A percentile compares a stretch with the other conserved stretches of the same genome.
These are phyloP conservation scores for Malassezia psittaci DNA, from an alignment of 1,284 basidiomycete species.

Conservation along the genomic window DNA sequence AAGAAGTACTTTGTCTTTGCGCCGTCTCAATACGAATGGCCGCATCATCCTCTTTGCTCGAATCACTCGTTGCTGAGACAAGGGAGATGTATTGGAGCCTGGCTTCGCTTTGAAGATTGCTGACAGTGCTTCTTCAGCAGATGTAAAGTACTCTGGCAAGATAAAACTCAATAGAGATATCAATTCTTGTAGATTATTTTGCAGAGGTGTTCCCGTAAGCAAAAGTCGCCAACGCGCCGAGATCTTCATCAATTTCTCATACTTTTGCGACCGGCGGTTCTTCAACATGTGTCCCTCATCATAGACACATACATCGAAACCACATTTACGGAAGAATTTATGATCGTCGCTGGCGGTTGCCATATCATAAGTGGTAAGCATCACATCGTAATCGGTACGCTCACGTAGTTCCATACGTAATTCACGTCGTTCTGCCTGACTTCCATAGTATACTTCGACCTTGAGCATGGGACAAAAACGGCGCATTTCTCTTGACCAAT, in stretches of 20 bases:
- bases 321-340: constrained; percentile 71
- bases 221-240: constrained; percentile 79
- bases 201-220: constrained; percentile 89
- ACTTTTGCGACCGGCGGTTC: constrained; percentile 90
- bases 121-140: constrained; percentile 64
- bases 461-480: constrained; percentile 73
- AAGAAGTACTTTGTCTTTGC: constrained; percentile 77
- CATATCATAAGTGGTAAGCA: constrained; percentile 91
- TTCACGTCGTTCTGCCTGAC: constrained; percentile 71
- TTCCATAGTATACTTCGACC: constrained; percentile 87
- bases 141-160: constrained; percentile 75
- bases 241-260: constrained; percentile 75
- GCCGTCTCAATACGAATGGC: constrained; percentile 86
- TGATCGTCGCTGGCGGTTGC: constrained; percentile 74
- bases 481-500: constrained; percentile 93
- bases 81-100: constrained; percentile 69
- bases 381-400: constrained; percentile 72
- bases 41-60: constrained; percentile 98
- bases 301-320: constrained; percentile 75
- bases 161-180: constrained; percentile 93
- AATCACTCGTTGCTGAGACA: constrained; percentile 80
- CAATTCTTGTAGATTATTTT: constrained; percentile 73
- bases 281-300: constrained; percentile 95
- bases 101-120: constrained; percentile 95
- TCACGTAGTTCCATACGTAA: constrained; percentile 59